Base-by-base conservation (phyloP, 495 filamentous ascomycete genomes). In the Penicillium lividum region DNA sequence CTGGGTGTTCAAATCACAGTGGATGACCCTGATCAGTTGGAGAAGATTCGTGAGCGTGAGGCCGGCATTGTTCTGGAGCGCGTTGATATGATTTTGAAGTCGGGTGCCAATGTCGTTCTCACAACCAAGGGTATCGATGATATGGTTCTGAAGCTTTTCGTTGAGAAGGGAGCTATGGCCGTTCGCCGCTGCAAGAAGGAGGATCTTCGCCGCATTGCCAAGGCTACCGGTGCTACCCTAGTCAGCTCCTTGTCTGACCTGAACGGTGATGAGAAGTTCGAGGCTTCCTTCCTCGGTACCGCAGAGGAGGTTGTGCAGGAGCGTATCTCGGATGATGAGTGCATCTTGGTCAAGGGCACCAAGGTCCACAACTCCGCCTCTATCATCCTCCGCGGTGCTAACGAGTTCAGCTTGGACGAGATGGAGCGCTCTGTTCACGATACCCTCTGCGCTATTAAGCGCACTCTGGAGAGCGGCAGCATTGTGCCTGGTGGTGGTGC, bases 101-200 rank as follows among this genome's bases (percentile, higher is more conserved):
- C 95, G 22, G 94, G 94, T 63, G 94, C 94, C 48, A 99, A 98
- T 69, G 94, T 98, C 60, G 76, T 99, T 52, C 77, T 99, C 51
- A 99, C 95, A 8, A 98, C 94, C 34, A 98, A 99, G 80, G 94
- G 94, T 66, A 98, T 99, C 65, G 94, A 99, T 69, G 94, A 99
- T 61, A 82, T 98, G 74, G 88, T 88, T 61, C 77, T 99, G 61
- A 99, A 99, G 82, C 78, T 89, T 34, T 98, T 99, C 68, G 82
- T 98, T 52, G 95, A 99, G 81, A 88, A 84, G 72, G 93, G 93
- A 54, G 93, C 92, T 54, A 97, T 99, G 90, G 94, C 89, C 15
- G 92, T 99, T 22, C 86, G 94, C 47, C 83, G 94, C 63, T 97
- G 93, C 76, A 99, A 99, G 82, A 99, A 99, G 83, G 94, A 99